Conservation (phyloP, 2,329 filamentous ascomycete species). For the Parafenestella ontariensis region DNA sequence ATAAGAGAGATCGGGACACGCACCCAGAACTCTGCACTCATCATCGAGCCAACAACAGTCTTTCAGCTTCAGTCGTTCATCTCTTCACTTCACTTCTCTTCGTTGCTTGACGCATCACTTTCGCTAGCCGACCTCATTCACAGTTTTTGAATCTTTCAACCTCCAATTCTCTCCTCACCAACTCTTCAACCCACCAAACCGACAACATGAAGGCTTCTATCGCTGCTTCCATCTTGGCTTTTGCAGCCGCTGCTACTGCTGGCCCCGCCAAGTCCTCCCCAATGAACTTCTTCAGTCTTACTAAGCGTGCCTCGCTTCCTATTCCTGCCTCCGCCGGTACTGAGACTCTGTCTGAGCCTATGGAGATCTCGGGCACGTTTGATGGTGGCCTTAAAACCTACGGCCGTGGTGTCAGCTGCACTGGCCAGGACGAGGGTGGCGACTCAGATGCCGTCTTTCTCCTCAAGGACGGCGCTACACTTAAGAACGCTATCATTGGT, state of each 20-base stretch:
- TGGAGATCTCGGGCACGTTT: slow-evolving; percentile 34
- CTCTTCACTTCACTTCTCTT: slow-evolving; percentile 13
- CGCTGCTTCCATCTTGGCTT: slow-evolving; percentile 33
- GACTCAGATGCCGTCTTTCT: slow-evolving; percentile 61
- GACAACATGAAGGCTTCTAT: slow-evolving; percentile 42
- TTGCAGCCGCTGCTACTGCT: slow-evolving; percentile 38
- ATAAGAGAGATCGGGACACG: slow-evolving; percentile 16
- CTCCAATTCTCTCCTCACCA: slow-evolving; percentile 13
- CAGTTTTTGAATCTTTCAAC: slow-evolving; percentile 19
- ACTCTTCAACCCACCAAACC: slow-evolving; percentile 11
- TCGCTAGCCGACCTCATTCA: slow-evolving; percentile 21
- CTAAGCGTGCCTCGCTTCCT: slow-evolving; percentile 40
- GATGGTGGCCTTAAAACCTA: slow-evolving; percentile 46
- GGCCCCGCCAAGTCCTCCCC: slow-evolving; percentile 24
- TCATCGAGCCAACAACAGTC: slow-evolving; percentile 25
- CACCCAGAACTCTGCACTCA: slow-evolving; percentile 17
- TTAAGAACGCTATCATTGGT: slow-evolving; percentile 64
- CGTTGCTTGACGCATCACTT: slow-evolving; percentile 31
- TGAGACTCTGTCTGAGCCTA: slow-evolving; percentile 32
- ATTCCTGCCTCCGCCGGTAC: slow-evolving; percentile 39
- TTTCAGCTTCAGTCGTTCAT: slow-evolving; percentile 16
- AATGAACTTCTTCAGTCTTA: slow-evolving; percentile 27
- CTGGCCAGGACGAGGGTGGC: slow-evolving; percentile 54
- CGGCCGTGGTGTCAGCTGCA: slow-evolving; percentile 48
- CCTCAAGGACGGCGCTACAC: slow-evolving; percentile 58